These are phyloP conservation scores for Cymbidium sinense DNA, from an alignment of 106 monocot genomes.

Conservation along the genomic window DNA sequence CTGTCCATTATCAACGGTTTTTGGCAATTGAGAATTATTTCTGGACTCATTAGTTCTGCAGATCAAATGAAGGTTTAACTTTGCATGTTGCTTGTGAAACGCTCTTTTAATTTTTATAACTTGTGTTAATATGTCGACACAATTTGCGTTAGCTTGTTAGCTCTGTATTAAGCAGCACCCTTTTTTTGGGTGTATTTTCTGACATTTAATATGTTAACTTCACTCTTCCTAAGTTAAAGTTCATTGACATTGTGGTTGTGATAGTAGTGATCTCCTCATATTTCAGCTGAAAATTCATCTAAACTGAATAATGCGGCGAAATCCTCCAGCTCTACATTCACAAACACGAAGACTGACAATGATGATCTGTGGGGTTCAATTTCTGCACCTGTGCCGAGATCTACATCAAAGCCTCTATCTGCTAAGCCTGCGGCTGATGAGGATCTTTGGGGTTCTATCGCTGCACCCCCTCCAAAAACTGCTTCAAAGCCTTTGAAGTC, in stretches of 20 bases:
- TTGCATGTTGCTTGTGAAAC: neutral
- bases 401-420: slow-evolving; percentile 26
- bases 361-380: slow-evolving; percentile 69
- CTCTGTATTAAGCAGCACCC: neutral
- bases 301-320: slow-evolving; percentile 13
- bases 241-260: neutral
- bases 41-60: neutral
- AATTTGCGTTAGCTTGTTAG: neutral
- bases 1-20: neutral
- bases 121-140: too few relatives aligned
- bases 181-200: neutral
- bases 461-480: slow-evolving; percentile 58
- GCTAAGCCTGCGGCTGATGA: slow-evolving; percentile 42
- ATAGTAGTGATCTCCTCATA: neutral
- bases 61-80: neutral
- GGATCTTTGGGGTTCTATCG: slow-evolving; percentile 73
- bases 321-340: neutral
- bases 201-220: neutral
- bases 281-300: slow-evolving; percentile 26
- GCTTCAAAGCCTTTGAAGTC: slow-evolving; percentile 23
- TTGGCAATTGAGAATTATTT: neutral
- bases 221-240: neutral
- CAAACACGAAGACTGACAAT: slow-evolving; percentile 36
- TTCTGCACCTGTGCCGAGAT: slow-evolving; percentile 49
- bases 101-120: neutral